Conservation (phyloP, 345 rosid genomes). For the Citrus trifoliata region DNA sequence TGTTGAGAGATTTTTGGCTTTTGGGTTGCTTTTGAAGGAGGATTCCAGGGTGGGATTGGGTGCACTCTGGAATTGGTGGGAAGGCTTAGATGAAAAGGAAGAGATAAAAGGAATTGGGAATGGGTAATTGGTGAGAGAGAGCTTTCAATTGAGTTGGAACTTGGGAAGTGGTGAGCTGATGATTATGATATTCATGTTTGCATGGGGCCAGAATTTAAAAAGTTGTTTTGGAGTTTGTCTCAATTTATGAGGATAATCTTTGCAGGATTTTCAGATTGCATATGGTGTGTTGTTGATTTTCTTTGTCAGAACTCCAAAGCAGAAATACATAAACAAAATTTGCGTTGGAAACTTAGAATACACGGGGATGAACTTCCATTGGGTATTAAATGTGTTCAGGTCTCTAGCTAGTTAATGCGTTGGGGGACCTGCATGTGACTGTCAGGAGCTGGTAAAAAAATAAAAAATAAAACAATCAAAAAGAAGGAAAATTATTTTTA, state of each 20-base stretch:
- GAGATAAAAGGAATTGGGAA: slow-evolving; percentile 8
- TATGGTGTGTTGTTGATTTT: not conserved
- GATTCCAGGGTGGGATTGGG: not conserved
- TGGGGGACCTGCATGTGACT: no score
- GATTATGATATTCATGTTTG: slow-evolving; percentile 28
- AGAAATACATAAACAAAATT: not conserved
- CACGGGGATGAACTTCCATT: not conserved
- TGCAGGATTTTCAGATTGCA: not conserved
- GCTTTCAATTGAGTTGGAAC: slow-evolving; percentile 55
- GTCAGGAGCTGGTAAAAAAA: no score
- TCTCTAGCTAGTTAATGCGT: no score
- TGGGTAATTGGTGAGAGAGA: slow-evolving; percentile 32
- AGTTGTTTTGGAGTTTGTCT: not conserved
- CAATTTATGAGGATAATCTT: not conserved
- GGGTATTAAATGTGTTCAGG: no score
- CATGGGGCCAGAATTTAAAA: not conserved
- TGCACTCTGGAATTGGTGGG: not conserved
- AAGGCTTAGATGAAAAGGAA: slow-evolving; percentile 12
- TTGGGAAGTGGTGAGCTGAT: slow-evolving; percentile 10
- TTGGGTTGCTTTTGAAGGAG: slow-evolving; percentile 6
- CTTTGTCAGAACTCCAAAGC: not conserved
- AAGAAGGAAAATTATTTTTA: no score
- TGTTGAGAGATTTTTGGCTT: not conserved
- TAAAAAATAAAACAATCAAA: no score
- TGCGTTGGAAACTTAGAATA: not conserved